Base-by-base conservation (phyloP, 345 rosid species). In the Excoecaria cochinchinensis region DNA sequence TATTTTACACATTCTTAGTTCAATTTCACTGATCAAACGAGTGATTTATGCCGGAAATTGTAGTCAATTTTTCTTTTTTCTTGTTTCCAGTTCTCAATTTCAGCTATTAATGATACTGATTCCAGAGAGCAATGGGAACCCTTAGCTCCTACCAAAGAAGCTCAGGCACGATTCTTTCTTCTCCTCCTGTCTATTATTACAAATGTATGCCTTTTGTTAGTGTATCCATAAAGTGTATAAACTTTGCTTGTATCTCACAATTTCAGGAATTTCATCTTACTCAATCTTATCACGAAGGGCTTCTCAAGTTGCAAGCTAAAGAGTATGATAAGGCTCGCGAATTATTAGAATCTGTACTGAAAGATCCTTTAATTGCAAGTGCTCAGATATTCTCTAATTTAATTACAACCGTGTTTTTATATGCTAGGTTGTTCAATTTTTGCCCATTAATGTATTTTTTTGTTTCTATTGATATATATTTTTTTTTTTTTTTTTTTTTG, bases 81-180 rank as follows among this genome's bases (percentile, higher is more conserved):
- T 15, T 31, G 24, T 70, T 67, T 83, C 69, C 89, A 95, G 98
- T 95, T 93, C 85, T 86, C 99, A 66, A 90, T 93, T 72, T 82
- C 97, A 51, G 99, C 99, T n/a, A 93, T 95, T 76, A 95, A 95
- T 79, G 99, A 95, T 57, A 87, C 96, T 9, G 93, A 91, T 70
- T 85, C 99, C 19, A 84, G 56, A 62, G 80, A 87, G 31, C 93
- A 91, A 70, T 95, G 99, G 99, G 99, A 93, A 83, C 99, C 98
- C 76, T 78, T 95, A 71, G 99, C 99, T 74, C 99, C 99, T 15
- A 90, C 96, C 78, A 93, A 95, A 84, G 98, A 93, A 87, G 97
- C 98, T 69, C 99, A 93, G 98, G 99, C 85, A 57, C 36, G 82
- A 61, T 47, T 69, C 38, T 53, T 12, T 56, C 67, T 40, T 65